phyloP scores from a whole-genome alignment of 106 monocot species.

The Xerophyta viscosa region DNA sequence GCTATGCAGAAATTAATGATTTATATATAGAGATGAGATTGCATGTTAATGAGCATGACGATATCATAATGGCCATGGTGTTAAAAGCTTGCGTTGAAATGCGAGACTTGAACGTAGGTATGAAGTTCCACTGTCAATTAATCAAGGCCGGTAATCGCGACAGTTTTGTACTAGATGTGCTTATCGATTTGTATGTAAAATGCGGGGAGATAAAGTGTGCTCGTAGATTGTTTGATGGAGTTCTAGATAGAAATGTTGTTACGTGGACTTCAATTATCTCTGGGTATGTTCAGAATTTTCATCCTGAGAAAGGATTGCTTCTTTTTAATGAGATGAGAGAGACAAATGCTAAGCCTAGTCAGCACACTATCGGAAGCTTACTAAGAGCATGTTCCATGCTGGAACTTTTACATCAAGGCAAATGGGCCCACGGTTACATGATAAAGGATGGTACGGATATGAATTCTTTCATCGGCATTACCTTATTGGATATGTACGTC shows the following conservation, averaged over 20 bases:
- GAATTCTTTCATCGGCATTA: constrained; percentile 31
- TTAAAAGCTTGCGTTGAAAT: constrained; percentile 42
- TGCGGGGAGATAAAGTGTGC: constrained; percentile 27
- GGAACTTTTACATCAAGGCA: constrained; percentile 41
- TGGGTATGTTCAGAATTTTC: constrained; percentile 36
- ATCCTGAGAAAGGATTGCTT: constrained; percentile 26
- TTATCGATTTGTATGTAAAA: constrained; percentile 57
- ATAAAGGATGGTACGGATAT: constrained; percentile 26
- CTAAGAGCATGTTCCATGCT: constrained; percentile 31
- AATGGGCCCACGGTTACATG: constrained; percentile 46
- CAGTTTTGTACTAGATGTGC: constrained; percentile 33
- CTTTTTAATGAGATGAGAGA: constrained; percentile 49
- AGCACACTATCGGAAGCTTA: constrained; percentile 30
- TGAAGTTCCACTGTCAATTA: constrained; percentile 41
- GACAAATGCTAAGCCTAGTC: constrained; percentile 16
- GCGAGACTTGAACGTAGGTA: constrained; percentile 22
- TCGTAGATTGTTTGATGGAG: constrained; percentile 26
- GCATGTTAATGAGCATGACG: constrained; percentile 7
- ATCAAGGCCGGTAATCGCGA: constrained; percentile 39
- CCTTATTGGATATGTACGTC: constrained; percentile 52
- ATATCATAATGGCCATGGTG: constrained; percentile 32
- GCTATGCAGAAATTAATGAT: constrained; percentile 16
- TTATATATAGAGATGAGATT: constrained; percentile 20
- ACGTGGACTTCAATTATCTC: constrained; percentile 53
- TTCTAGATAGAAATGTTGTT: constrained; percentile 31